Evolutionary conservation across 257 asterid species (phyloP).

Genomic region (Solanum infundibuliforme): DNA sequence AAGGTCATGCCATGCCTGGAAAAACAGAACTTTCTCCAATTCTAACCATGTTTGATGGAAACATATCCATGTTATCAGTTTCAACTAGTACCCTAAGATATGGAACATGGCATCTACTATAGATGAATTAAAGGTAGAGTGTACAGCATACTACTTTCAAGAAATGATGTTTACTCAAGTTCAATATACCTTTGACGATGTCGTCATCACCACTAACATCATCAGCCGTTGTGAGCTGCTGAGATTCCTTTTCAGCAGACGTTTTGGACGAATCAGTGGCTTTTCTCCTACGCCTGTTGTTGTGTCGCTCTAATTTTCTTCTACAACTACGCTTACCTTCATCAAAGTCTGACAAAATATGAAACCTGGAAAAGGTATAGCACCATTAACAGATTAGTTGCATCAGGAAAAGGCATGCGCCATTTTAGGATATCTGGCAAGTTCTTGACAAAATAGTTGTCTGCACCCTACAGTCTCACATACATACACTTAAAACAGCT

Average conservation of each 20-base stretch:
- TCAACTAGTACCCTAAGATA: background rate
- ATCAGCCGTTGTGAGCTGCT: slow-evolving; percentile 27
- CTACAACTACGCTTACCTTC: slow-evolving; percentile 91
- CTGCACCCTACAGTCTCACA: background rate
- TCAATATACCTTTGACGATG: slow-evolving; percentile 43
- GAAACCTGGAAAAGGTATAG: slow-evolving; percentile 53
- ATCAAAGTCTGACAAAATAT: slow-evolving; percentile 69
- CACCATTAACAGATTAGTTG: background rate
- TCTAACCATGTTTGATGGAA: background rate
- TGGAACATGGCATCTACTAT: background rate
- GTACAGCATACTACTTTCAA: background rate
- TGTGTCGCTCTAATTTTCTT: slow-evolving; percentile 85
- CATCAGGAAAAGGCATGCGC: background rate
- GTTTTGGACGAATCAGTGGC: slow-evolving; percentile 40
- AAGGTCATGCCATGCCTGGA: background rate
- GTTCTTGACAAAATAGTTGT: background rate
- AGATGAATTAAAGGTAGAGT: background rate
- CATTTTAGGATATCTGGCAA: background rate
- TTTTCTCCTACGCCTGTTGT: slow-evolving; percentile 76
- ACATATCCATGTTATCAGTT: background rate
- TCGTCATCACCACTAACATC: slow-evolving; percentile 62
- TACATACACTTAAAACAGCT: background rate
- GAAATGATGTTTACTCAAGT: background rate
- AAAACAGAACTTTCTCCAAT: background rate
- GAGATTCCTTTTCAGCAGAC: slow-evolving; percentile 35